These are phyloP conservation scores for Marchantia polymorpha DNA, from an alignment of 225 moss, liverwort and hornwort genomes.

Conservation along the genomic window DNA sequence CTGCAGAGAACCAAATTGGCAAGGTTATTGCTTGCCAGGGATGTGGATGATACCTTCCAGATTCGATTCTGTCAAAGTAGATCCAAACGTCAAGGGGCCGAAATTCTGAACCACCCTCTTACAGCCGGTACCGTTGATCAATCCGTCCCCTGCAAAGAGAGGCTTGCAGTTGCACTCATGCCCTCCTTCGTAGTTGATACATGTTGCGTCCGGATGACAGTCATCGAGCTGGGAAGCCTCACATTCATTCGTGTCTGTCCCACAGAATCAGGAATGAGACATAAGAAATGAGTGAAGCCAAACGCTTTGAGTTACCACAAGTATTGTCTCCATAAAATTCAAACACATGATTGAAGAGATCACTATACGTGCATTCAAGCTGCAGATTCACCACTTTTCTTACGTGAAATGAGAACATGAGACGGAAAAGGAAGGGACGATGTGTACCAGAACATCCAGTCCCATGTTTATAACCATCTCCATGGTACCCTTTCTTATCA, in stretches of 20 bases:
- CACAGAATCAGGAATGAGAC: not conserved
- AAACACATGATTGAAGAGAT: not conserved
- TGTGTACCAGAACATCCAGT: conserved; percentile 36
- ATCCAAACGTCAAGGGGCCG: not conserved
- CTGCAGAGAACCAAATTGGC: not conserved
- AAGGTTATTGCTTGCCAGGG: no score
- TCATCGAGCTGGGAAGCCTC: conserved; percentile 23
- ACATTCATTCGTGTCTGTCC: conserved; percentile 39
- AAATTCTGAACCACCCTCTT: conserved; percentile 4
- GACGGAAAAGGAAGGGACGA: not conserved
- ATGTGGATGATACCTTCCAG: not conserved
- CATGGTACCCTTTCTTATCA: conserved; percentile 30
- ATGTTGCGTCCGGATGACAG: conserved; percentile 35
- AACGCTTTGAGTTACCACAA: not conserved
- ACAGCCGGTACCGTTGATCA: conserved; percentile 31
- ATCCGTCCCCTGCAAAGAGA: conserved; percentile 30
- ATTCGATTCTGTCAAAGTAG: not conserved
- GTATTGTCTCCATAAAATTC: not conserved
- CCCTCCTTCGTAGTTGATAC: conserved; percentile 34
- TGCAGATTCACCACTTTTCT: no score
- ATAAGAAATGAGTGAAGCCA: not conserved
- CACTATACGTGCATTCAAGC: not conserved
- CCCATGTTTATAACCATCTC: conserved; percentile 37
- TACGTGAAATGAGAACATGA: not conserved
- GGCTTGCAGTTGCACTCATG: conserved; percentile 33